phyloP scores from a whole-genome alignment of 192 early-diverging fungal species.

The Rhizoclosmatium sp. region DNA sequence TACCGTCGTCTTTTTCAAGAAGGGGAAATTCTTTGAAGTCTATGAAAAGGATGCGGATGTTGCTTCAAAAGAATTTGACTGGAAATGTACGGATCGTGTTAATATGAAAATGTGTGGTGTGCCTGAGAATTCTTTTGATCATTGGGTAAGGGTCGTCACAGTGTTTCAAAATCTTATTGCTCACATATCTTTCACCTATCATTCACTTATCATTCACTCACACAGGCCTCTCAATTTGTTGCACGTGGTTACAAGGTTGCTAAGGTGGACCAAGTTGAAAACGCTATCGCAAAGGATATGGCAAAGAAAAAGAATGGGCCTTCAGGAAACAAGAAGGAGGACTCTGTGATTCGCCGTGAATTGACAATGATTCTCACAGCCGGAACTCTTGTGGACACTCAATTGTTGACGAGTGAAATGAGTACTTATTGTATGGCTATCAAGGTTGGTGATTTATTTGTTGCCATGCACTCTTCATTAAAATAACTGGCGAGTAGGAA shows the following conservation, averaged over 20 bases:
- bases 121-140: slow-evolving; percentile 91
- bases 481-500: slow-evolving; percentile 2
- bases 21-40: slow-evolving; percentile 98
- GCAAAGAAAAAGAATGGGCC: slow-evolving; percentile 49
- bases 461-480: background rate
- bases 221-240: slow-evolving; percentile 87
- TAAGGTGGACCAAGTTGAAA: slow-evolving; percentile 98
- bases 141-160: slow-evolving; percentile 67
- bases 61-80: slow-evolving; percentile 94
- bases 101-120: slow-evolving; percentile 99
- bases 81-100: slow-evolving; percentile 93
- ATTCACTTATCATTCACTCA: background rate
- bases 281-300: slow-evolving; percentile 90
- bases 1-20: slow-evolving; percentile 98
- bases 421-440: slow-evolving; percentile 96
- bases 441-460: slow-evolving; percentile 62
- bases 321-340: slow-evolving; percentile 46
- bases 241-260: slow-evolving; percentile 96
- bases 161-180: background rate
- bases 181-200: background rate
- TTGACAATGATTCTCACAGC: slow-evolving; percentile 86
- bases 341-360: slow-evolving; percentile 85
- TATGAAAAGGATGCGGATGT: slow-evolving; percentile 99
- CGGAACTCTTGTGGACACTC: slow-evolving; percentile 90
- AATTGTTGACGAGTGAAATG: slow-evolving; percentile 87